Base-by-base conservation (phyloP, 2,329 filamentous ascomycete genomes). In the Metarhizium anisopliae region DNA sequence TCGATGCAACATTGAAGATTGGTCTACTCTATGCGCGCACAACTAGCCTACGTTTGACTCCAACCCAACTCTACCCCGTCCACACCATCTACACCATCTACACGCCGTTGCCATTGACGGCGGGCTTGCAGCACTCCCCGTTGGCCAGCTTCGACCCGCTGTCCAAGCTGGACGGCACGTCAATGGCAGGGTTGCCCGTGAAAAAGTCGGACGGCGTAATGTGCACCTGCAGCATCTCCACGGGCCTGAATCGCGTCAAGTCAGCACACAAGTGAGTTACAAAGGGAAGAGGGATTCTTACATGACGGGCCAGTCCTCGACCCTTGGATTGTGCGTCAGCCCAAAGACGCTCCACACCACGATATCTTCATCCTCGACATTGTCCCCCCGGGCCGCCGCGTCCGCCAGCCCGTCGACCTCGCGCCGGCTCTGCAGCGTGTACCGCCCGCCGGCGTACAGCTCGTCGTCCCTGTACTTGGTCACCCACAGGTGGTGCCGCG, bases 291-390 rank as follows among this genome's bases (percentile, higher is more conserved):
- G 8, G 42, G 8, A 6, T 45, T 20, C 45, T 30, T 49, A 49
- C 45, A 49, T 49, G 20, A 49, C 45, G 8, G 84, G 84, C 72
- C 85, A 87, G 63, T 87, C 85, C 63, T 88, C 85, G 10, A 80
- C 76, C 1, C 84, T 73, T 0, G 84, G 83, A 40, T 85, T 81
- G 60, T 87, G 84, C 35, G 84, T 87, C 14, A 86, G 77, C n/a
- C 84, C 74, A 63, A 77, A 77, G 8, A 78, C 76, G 6, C 79
- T 74, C 79, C 80, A 84, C 4, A 84, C 67, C 0, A 84, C 80
- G 36, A 82, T 72, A 51, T 82, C 77, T 18, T 76, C 72, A 52
- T 85, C 55, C 35, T 68, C 58, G 67, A 67, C 76, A 49, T 75
- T 70, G 25, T 85, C 81, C 5, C 77, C 74, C 13, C 69, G 62